Evolutionary conservation across 2,329 filamentous ascomycete genomes (phyloP), one percentile per base, ranked within the genome.

Genomic region (Fusarium cyanostomum): DNA sequence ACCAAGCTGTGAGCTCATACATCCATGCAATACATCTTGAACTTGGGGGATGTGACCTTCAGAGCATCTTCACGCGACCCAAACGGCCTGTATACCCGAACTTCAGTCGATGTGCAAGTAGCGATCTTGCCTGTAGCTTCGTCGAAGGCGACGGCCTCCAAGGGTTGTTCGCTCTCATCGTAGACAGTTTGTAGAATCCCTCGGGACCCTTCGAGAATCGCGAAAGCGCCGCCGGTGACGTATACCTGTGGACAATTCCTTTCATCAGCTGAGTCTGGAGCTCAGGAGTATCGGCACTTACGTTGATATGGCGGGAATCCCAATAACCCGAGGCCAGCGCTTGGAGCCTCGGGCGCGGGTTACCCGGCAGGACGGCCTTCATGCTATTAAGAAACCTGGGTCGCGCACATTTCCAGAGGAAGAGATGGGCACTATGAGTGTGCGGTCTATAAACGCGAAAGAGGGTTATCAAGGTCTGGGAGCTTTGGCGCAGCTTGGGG

Each of bases 151-250:
- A 98, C 86, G 26, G 92, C 90, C 64, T 92, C 86, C 26, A 98
- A 80, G 28, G 76, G 74, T 13, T 79, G 82, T 21, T 87, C 82
- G 71, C 95, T 89, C 71, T 96, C 91, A 72, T 95, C 89, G 79
- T 97, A 96, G 67, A 96, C 90, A 5, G 94, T 97, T 77, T 99
- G 95, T 30, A 97, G 78, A 63, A 97, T 86, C 52, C 86, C 86
- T 61, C 89, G 83, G 49, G 91, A 86, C 46, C 88, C 90, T 72
- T 87, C 85, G 68, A 98, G 87, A 70, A 99, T 89, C 50, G 95
- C 87, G 65, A 98, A 86, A 61, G 92, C 92, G 77, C 90, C 91
- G 71, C 94, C 94, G 59, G 92, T 95, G 66, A 97, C 90, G 78
- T 98, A 99, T 48, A 88, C 87, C 92, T 96, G 71, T 28, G 44